Evolutionary conservation across 2,329 filamentous ascomycete genomes (phyloP), one percentile per base, ranked within the genome.

Genomic region (Metarhizium guizhouense): DNA sequence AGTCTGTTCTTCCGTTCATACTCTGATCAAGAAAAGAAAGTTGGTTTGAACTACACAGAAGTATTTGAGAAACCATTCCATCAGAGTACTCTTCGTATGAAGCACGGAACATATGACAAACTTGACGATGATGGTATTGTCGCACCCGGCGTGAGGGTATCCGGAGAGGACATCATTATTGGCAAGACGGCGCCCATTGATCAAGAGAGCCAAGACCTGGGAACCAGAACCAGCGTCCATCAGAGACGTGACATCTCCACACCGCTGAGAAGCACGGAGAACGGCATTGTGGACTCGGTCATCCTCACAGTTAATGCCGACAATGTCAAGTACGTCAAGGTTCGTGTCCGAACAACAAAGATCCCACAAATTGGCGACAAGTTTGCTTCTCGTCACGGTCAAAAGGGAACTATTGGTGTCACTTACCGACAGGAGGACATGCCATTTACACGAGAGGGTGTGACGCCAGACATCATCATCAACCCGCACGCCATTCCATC

Each of bases 401-500:
- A 99, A 68, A 99, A 99, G 75, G 94, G 94, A 76, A 99, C 94
- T 1, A 96, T 99, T 68, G 95, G 95, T 84, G 93, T 99, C 62
- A 97, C 94, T 1, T 99, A 95, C 73, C 85, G 93, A 52, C 90
- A 95, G 65, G 94, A 99, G 72, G 95, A 99, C 68, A 99, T 99
- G 95, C 95, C 95, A 0, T 99, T 99, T 72, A 94, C 90, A 3
- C 79, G 85, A 42, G 90, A 97, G 69, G 94, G 95, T 65, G 82
- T 99, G 54, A 88, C 87, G 0, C 94, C 95, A 0, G 95, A 99
- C 72, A 81, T 99, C 60, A 96, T 99, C 72, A 97, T 99, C 79
- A 99, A 99, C 73, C 94, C 94, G 1, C 94, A 99, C 80, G 95
- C 94, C 68, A 99, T 99, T 82, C 94, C 94, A 0, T 99, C 94